Conservation (phyloP, 768 basidiomycete genomes). For the Suillus luteus region DNA sequence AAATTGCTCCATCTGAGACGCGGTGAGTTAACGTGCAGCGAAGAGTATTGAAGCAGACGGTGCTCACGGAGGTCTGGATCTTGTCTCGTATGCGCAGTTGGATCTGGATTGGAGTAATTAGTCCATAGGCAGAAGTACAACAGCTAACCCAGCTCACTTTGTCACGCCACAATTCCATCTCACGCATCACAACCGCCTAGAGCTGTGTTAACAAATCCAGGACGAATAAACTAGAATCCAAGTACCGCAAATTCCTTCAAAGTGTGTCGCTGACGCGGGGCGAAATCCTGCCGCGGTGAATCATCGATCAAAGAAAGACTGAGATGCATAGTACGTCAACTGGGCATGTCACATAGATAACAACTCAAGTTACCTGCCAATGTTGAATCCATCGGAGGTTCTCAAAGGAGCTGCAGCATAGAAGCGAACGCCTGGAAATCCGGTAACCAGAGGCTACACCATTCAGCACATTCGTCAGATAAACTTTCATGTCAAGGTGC, state of each 20-base stretch:
- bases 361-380: constrained; percentile 65
- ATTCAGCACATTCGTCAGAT: constrained; percentile 5
- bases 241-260: constrained; percentile 87
- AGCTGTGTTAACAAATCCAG: constrained; percentile 13
- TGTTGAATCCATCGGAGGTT: constrained; percentile 88
- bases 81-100: constrained; percentile 88
- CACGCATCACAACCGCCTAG: constrained; percentile 85
- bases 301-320: constrained; percentile 87
- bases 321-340: constrained; percentile 11
- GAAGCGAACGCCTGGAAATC: constrained; percentile 73
- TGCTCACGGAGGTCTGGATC: constrained; percentile 82
- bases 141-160: constrained; percentile 52
- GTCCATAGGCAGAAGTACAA: neutral
- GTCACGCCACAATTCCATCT: constrained; percentile 94
- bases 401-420: constrained; percentile 91
- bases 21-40: neutral
- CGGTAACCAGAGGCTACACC: constrained; percentile 67
- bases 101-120: constrained; percentile 48
- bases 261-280: constrained; percentile 86
- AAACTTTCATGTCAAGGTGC: constrained; percentile 10
- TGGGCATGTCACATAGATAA: neutral
- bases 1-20: constrained; percentile 85
- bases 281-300: constrained; percentile 79
- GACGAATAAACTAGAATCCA: neutral
- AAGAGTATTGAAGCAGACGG: constrained; percentile 7